Conservation (phyloP, 345 rosid genomes). For the Eucalyptus curtisii region DNA sequence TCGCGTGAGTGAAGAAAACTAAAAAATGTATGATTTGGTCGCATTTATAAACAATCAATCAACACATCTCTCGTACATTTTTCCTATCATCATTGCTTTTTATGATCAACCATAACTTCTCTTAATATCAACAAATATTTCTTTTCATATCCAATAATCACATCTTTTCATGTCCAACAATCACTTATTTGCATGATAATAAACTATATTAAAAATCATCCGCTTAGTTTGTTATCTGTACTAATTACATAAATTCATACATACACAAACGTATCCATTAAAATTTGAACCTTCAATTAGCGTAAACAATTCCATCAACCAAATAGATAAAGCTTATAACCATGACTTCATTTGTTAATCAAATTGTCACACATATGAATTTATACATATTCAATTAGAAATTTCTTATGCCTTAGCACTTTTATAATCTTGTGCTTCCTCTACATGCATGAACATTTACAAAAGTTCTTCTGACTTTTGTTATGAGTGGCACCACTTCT, state of each 20-base stretch:
- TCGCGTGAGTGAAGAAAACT: no score
- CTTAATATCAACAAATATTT: neutral
- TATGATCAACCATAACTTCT: neutral
- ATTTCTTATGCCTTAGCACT: neutral
- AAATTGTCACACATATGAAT: neutral
- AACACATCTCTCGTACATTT: neutral
- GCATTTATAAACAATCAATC: neutral
- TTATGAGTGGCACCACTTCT: neutral
- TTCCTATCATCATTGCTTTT: neutral
- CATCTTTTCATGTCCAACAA: no score
- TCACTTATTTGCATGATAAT: neutral
- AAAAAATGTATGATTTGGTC: neutral
- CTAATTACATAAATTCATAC: no score
- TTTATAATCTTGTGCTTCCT: neutral
- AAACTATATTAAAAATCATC: neutral
- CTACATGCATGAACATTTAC: neutral
- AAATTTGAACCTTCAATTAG: neutral
- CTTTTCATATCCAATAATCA: neutral
- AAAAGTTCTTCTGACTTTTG: no score
- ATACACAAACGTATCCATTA: accelerated
- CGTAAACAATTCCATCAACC: neutral
- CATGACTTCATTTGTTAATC: neutral
- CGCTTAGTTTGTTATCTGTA: accelerated
- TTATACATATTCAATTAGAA: neutral
- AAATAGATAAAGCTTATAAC: neutral